Base-by-base conservation (phyloP, 345 rosid genomes). In the Ailanthus altissimus region DNA sequence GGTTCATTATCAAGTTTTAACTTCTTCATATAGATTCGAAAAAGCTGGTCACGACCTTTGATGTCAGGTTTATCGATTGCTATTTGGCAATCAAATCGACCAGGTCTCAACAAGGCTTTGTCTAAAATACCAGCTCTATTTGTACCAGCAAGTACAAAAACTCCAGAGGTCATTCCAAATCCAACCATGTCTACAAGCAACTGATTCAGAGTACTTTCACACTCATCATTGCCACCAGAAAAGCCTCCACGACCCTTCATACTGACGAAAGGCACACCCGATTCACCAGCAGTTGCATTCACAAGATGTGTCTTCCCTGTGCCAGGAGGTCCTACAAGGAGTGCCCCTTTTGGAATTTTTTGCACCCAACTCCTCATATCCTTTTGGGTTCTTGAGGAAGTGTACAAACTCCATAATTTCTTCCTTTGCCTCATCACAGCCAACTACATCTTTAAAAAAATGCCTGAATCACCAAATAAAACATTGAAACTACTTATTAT, bases 181-280 rank as follows among this genome's bases (percentile, higher is more conserved):
- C 92, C 92, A 85, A 86, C 90, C 92, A 89, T 89, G 68, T 89
- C 88, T 18, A 86, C 89, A 51, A 89, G 86, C 78, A 89, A 78
- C 76, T 85, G 90, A 69, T 86, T 89, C 49, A 89, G 90, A 59
- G 89, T 86, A 76, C 86, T 85, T 79, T 88, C 90, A 25, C 88
- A 86, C 76, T 89, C 92, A 73, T 79, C 85, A 70, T 81, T 78
- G 47, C 87, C 86, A 61, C 91, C 87, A 13, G 87, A 75, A 77
- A 86, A 83, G 63, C 88, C 84, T 58, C 90, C 88, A 61, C 86
- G 88, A 0, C 91, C 88, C 77, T 89, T n/a, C n/a, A n/a, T n/a
- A 21, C 86, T 81, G 23, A 88, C 75, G 73, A 88, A 88, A 25
- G 90, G 91, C 75, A 86, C 89, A 51, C 36, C 87, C 25, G 87